Evolutionary conservation across 2,329 filamentous ascomycete species (phyloP), one percentile per base, ranked within the genome.

Genomic region (Chaetomium sp.): DNA sequence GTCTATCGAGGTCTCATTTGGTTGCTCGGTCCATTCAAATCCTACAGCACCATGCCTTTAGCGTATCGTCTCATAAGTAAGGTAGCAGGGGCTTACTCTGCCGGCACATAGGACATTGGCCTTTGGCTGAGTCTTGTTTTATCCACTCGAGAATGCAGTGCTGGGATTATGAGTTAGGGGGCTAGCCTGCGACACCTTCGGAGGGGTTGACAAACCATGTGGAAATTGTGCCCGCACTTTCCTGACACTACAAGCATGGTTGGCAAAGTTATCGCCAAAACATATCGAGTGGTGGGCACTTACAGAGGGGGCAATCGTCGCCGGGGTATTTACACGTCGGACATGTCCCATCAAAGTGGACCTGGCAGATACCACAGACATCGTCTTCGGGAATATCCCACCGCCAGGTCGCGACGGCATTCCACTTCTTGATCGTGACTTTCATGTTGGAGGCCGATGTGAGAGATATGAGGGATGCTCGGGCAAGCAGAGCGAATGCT

Each of bases 381-480:
- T 99, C 94, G 79, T 97, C 94, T 73, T 97, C 93, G 27, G 94
- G 93, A 74, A 98, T 91, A 76, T 98, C 92, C 95, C 95, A 99
- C 69, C 92, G 89, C 95, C 95, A 99, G 62, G 93, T 94, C 21
- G 95, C 95, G 68, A 99, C 92, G 4, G 93, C 91, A 73, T 95
- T 90, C 92, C 94, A 98, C 75, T 92, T 87, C 74, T 90, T 91
- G 79, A 98, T 95, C 56, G 88, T 95, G 81, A 98, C 92, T 80
- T 97, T 98, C 95, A 99, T 99, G 60, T 60, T 31, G 38, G 27
- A 7, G 19, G 35, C 23, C 8, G 19, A 8, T 16, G 42, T 25
- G 42, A 8, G 3, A 7, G 6, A 8, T 16, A 33, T 25, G 42
- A 8, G 3, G 5, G 6, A 23, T 16, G 23, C 47, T 33, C 35